A percentile compares a stretch with the other conserved stretches of the same genome.
Conservation (phyloP, 352 stramenopile genomes). For the Phytophthora citrophthora region DNA sequence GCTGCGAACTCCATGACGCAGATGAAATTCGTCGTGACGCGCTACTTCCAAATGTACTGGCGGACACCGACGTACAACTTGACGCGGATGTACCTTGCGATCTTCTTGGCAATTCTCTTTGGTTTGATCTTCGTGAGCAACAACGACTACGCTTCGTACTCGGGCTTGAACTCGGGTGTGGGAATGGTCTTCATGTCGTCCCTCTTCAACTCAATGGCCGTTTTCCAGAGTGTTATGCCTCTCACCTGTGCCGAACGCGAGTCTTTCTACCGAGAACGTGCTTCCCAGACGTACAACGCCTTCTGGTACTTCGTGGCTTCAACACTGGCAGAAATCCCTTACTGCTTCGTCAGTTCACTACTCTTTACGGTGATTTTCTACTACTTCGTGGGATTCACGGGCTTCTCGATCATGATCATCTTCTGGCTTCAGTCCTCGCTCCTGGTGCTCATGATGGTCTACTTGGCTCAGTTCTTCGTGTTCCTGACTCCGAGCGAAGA, state of each 20-base stretch:
- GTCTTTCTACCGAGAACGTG: conserved; percentile 85
- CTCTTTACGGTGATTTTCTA: conserved; percentile 13
- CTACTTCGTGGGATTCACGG: conserved; percentile 12
- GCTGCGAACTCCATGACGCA: conserved; percentile 19
- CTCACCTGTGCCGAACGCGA: conserved; percentile 77
- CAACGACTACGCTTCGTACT: conserved; percentile 34
- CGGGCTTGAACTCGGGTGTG: conserved; percentile 37
- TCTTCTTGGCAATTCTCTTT: conserved; percentile 69
- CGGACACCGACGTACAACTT: conserved; percentile 61
- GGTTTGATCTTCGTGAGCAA: conserved; percentile 55
- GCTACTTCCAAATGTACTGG: conserved; percentile 19
- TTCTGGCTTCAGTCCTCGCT: conserved; percentile 44
- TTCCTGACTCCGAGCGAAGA: conserved; percentile 13
- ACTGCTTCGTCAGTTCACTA: conserved; percentile 10
- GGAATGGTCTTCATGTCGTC: conserved; percentile 76
- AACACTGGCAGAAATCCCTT: conserved; percentile 80
- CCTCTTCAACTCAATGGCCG: conserved; percentile 47
- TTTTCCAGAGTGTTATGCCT: conserved; percentile 24
- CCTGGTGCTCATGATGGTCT: conserved; percentile 50
- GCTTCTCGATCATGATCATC: conserved; percentile 31
- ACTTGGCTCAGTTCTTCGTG: conserved; percentile 28
- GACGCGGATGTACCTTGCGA: conserved; percentile 57
- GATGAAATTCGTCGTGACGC: conserved; percentile 10
- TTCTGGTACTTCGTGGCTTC: conserved; percentile 33
- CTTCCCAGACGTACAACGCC: conserved; percentile 72